Evolutionary conservation across 331 rosid genomes (phyloP), one percentile per base, ranked within the genome.

Genomic region (Malus hybrid): DNA sequence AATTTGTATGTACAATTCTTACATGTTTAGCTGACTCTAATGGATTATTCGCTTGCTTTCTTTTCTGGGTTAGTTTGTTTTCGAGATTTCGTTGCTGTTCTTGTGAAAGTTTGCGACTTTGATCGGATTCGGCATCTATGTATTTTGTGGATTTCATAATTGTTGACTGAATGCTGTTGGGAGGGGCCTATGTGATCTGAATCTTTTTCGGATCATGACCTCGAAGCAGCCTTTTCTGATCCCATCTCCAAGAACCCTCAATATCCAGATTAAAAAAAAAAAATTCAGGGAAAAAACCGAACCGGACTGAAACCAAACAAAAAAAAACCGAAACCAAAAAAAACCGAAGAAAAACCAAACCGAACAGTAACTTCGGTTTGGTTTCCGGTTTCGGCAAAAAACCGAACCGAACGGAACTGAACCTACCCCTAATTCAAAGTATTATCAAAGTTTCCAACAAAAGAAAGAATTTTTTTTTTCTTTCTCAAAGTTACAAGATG

Each of bases 151-250:
- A 58, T 78, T 20, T 42, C 48, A 42, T 42, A 13, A 42, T 61
- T 67, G 11, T 63, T 63, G 65, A 67, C 76, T 75, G 30, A 56
- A 22, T 55, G 61, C 33, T 53, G 81, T 56, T 68, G 3, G 57
- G 39, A 66, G 71, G 75, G 79, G 57, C 57, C n/a, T 6, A 60
- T 72, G n/a, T 86, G 79, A 67, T 82, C 58, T 72, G 66, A 52
- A 56, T 56, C 66, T 33, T 62, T 1, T 34, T 74, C 60, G 64
- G 84, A 88, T 86, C 88, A 91, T 88, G 97, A 74, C 81, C 62
- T 79, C 78, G 60, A 73, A 89, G 73, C 66, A 64, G 66, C 75
- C 82, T 13, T 76, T 79, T 63, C 74, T 85, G 89, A 86, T 87
- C 83, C 79, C 79, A 50, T 88, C 80, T 73, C 79, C 85, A 13